Evolutionary conservation across 1,284 basidiomycete species (phyloP), one percentile per base, ranked within the genome.

Genomic region (Stereum hirsutum): DNA sequence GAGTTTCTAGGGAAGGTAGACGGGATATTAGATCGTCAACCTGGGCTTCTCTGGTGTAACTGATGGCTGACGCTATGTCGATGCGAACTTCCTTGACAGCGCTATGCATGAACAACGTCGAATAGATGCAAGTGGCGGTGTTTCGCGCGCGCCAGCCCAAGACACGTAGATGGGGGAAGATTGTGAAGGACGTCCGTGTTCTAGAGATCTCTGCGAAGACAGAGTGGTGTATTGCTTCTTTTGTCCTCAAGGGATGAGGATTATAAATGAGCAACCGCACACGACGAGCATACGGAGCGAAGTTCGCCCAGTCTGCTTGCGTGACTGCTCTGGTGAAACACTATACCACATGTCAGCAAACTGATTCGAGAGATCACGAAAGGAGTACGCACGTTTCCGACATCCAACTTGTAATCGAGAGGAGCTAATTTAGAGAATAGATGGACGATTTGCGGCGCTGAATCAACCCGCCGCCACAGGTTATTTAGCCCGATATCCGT

Each of bases 191-290:
- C 0, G 70, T 69, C 4, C 78, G 66, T 2, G 77, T 74, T 35
- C 71, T 64, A 0, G 75, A 74, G 8, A 81, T 62, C 41, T 72
- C 70, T 52, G 77, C 70, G 49, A 80, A 70, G 20, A 72, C 54
- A 10, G 14, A 48, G 37, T 39, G 39, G 37, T 41, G n/a, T n/a
- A n/a, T n/a, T n/a, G n/a, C n/a, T n/a, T n/a, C n/a, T n/a, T n/a
- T n/a, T n/a, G n/a, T n/a, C n/a, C n/a, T n/a, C n/a, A n/a, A n/a
- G n/a, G n/a, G n/a, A n/a, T 43, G 19, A 31, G 46, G 42, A 17
- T 14, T 31, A 45, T 57, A 52, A 3, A 42, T 44, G 23, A 64
- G 52, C 17, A 48, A 46, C 17, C 79, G 70, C 14, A 83, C 72
- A 21, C 78, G 74, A 20, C 62, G 56, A 17, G 69, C 69, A 49